Evolutionary conservation across 176 grass and related monocot species (phyloP).

Genomic region (Oropetium thomaeum): DNA sequence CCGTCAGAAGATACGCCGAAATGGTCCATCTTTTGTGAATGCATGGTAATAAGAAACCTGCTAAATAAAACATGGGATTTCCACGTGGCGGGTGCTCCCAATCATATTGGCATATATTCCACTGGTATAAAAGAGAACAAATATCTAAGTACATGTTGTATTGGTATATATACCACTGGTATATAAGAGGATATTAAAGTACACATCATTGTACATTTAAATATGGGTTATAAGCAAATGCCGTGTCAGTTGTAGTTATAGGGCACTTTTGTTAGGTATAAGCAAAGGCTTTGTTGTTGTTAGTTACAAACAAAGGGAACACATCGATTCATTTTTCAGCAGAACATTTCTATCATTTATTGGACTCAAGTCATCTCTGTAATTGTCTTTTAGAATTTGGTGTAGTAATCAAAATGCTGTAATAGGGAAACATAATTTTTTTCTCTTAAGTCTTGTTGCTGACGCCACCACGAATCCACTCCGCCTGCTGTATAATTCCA

Average conservation of each 20-base stretch:
- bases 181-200: neutral
- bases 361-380: neutral
- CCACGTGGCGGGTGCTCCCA: neutral
- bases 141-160: neutral
- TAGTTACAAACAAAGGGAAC: no score
- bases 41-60: conserved; percentile 36
- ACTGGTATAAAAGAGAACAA: neutral
- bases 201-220: neutral
- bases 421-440: neutral
- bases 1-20: conserved; percentile 50
- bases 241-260: neutral
- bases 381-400: neutral
- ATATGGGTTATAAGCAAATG: conserved; percentile 6
- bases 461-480: neutral
- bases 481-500: neutral
- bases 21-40: conserved; percentile 33
- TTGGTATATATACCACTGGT: neutral
- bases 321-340: neutral
- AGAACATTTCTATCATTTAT: neutral
- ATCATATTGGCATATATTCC: neutral
- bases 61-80: neutral
- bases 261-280: neutral
- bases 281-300: no score
- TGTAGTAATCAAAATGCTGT: neutral
- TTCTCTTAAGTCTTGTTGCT: neutral